A percentile compares a stretch with the other conserved stretches of the same genome.
Evolutionary conservation across 306 rosid genomes (phyloP).

Genomic region (Vigna angularis): DNA sequence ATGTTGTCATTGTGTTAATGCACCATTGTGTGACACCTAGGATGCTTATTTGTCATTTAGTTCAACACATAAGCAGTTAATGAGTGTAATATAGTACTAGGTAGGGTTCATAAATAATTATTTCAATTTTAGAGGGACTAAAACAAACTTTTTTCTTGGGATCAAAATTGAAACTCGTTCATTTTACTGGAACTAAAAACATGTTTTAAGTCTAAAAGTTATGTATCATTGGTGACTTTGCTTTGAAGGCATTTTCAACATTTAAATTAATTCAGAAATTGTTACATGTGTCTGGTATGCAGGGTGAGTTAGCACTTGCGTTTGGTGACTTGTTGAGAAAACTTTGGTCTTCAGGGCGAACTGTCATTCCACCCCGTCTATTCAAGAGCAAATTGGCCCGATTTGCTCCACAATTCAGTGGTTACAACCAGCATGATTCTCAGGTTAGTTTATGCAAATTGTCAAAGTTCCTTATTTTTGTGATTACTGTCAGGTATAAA

Average conservation of each 20-base stretch:
- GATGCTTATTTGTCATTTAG: no score
- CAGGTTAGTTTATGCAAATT: slow-evolving; percentile 69
- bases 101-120: no score
- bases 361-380: slow-evolving; percentile 82
- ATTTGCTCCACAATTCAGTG: slow-evolving; percentile 99
- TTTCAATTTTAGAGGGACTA: no score
- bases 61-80: no score
- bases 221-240: slow-evolving; percentile 15
- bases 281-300: slow-evolving; percentile 49
- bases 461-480: slow-evolving; percentile 27
- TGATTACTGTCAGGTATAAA: slow-evolving; percentile 10
- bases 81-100: no score
- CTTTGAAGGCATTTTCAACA: slow-evolving; percentile 20
- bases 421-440: slow-evolving; percentile 99
- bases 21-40: no score
- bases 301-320: slow-evolving; percentile 99
- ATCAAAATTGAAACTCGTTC: no score
- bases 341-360: slow-evolving; percentile 93
- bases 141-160: no score
- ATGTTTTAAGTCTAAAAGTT: background rate
- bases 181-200: no score
- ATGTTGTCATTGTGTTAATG: no score
- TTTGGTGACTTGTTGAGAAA: slow-evolving; percentile 94
- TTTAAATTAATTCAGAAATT: slow-evolving; percentile 27
- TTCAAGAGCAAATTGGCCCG: slow-evolving; percentile 95